Conservation (phyloP, 2,329 filamentous ascomycete genomes). For the Allantophomopsis lycopodina region DNA sequence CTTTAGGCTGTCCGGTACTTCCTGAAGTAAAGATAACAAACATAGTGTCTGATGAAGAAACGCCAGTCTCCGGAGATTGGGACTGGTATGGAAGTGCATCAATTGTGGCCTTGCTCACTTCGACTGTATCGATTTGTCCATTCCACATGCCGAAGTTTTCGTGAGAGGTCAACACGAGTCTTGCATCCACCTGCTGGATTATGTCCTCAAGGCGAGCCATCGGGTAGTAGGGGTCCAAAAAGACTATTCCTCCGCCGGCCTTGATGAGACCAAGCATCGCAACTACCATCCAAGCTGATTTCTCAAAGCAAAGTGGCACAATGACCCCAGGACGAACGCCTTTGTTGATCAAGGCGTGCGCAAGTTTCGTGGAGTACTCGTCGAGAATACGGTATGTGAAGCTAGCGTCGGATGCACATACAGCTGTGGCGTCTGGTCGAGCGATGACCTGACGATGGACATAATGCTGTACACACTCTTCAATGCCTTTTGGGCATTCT, state of each 20-base stretch:
- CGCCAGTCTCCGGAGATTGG: too few species aligned
- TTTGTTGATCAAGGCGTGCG: constrained; percentile 1
- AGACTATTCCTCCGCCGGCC: constrained; percentile 15
- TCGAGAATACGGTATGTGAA: constrained; percentile 9
- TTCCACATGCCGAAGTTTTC: too few species aligned
- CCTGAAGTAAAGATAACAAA: constrained; percentile 24
- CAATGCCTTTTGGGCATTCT: constrained; percentile 2
- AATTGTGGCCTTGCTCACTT: too few species aligned
- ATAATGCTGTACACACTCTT: constrained; percentile 2
- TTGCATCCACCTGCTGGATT: neutral
- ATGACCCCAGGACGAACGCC: constrained; percentile 5
- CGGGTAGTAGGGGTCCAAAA: constrained; percentile 10
- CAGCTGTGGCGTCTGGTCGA: constrained; percentile 5
- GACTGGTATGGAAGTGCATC: too few species aligned
- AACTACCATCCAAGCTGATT: constrained; percentile 11
- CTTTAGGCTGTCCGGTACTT: constrained; percentile 35
- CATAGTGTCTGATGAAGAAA: neutral
- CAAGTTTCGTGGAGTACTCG: constrained; percentile 3
- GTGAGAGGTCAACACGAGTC: neutral
- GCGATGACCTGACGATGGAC: constrained; percentile 2
- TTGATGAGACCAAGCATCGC: constrained; percentile 14
- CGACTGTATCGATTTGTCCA: too few species aligned
- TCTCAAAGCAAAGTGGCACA: constrained; percentile 10
- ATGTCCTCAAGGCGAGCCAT: constrained; percentile 3
- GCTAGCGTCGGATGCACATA: constrained; percentile 7